A percentile compares a stretch with the other conserved stretches of the same genome.
These are phyloP conservation scores for Teunomyces stri DNA, from an alignment of 805 yeast genomes.

Conservation along the genomic window DNA sequence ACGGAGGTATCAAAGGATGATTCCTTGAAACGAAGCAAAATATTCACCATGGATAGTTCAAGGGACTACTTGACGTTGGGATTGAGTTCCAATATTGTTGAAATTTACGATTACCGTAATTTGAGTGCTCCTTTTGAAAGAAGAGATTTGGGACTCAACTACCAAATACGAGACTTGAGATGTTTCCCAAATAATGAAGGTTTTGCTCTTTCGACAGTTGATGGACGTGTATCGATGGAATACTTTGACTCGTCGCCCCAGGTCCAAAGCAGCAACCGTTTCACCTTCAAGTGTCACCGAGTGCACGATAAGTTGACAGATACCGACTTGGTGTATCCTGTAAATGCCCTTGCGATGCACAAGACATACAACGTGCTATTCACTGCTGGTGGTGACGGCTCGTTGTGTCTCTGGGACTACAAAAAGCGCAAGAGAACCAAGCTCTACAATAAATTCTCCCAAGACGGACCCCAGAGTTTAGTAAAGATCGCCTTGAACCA, in stretches of 20 bases:
- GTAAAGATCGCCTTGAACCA: slow-evolving; percentile 19
- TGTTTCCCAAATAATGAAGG: slow-evolving; percentile 55
- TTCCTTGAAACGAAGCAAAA: slow-evolving; percentile 36
- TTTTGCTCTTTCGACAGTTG: slow-evolving; percentile 70
- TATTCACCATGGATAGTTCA: slow-evolving; percentile 60
- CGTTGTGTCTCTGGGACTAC: slow-evolving; percentile 52
- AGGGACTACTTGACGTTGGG: slow-evolving; percentile 49
- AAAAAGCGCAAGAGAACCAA: slow-evolving; percentile 42
- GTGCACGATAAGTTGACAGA: slow-evolving; percentile 32
- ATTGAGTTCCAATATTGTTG: slow-evolving; percentile 50
- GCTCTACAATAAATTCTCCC: slow-evolving; percentile 33
- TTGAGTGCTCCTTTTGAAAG: slow-evolving; percentile 43
- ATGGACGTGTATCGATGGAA: slow-evolving; percentile 78
- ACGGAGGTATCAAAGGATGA: slow-evolving; percentile 16
- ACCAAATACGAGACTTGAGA: slow-evolving; percentile 58
- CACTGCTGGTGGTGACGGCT: slow-evolving; percentile 53
- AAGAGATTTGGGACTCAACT: slow-evolving; percentile 63
- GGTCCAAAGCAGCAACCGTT: slow-evolving; percentile 44
- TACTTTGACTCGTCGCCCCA: slow-evolving; percentile 51
- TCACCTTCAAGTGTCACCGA: slow-evolving; percentile 83
- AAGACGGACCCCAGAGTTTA: slow-evolving; percentile 20
- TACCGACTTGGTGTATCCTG: slow-evolving; percentile 53
- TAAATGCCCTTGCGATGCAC: slow-evolving; percentile 47
- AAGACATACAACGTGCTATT: slow-evolving; percentile 37
- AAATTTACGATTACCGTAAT: slow-evolving; percentile 56